Percentiles rank a stretch among this genome's conserved stretches.
Conservation (phyloP, 306 rosid species). For the Prunus davidiana region DNA sequence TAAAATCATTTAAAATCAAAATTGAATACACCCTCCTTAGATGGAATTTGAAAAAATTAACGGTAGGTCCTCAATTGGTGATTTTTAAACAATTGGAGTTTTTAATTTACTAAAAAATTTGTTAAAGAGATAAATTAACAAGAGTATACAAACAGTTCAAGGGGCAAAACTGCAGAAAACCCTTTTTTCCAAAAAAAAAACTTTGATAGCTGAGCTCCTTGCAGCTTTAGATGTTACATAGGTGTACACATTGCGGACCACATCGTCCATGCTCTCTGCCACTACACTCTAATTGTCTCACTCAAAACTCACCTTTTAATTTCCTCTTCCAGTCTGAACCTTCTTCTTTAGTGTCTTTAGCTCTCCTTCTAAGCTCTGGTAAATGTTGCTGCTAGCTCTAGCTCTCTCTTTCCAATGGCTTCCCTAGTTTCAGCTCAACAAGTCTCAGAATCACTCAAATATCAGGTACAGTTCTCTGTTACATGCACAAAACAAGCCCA, state of each 20-base stretch:
- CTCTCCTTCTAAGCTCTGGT: constrained; percentile 4
- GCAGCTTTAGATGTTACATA: constrained; percentile 25
- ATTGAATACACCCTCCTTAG: no score
- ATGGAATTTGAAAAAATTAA: no score
- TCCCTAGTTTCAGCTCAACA: constrained; percentile 31
- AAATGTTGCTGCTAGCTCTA: not conserved
- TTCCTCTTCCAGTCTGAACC: not conserved
- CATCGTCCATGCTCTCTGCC: constrained; percentile 33
- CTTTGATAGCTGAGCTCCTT: constrained; percentile 33
- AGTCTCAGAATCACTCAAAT: constrained; percentile 42
- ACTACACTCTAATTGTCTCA: constrained; percentile 1
- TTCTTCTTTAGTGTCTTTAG: constrained; percentile 1
- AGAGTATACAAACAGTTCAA: no score
- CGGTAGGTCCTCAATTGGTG: no score
- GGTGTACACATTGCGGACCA: not conserved
- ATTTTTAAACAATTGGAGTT: no score
- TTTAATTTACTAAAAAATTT: no score
- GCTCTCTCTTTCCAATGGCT: constrained; percentile 41
- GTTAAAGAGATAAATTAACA: no score
- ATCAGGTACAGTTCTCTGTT: constrained; percentile 32
- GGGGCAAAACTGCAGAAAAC: no score
- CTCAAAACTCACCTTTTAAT: no score
- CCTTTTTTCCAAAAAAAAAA: not conserved
- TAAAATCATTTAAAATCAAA: no score
- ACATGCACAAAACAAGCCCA: no score